Conservation (phyloP, 257 asterid species). For the Plectranthus barbatus region DNA sequence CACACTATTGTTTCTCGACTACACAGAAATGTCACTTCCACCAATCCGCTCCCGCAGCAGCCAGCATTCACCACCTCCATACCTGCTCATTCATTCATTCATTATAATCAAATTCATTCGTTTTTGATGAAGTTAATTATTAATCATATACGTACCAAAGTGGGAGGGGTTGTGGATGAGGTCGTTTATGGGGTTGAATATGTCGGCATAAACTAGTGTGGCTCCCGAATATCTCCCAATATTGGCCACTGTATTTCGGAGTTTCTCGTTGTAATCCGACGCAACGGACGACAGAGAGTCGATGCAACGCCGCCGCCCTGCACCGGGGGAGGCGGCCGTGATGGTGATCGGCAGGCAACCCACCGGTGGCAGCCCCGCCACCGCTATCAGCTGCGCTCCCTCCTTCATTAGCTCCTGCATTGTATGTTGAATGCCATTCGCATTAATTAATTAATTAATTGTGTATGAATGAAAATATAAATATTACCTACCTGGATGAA, state of each 20-base stretch:
- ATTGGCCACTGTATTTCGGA: slow-evolving; percentile 17
- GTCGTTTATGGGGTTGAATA: slow-evolving; percentile 23
- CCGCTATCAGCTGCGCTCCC: slow-evolving; percentile 20
- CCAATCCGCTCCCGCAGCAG: slow-evolving; percentile 57
- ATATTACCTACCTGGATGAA: slow-evolving; percentile 23
- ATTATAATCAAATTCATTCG: too few species aligned
- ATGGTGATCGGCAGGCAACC: slow-evolving; percentile 56
- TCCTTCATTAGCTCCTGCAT: not conserved
- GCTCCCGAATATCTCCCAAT: not conserved
- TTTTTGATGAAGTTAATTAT: too few species aligned
- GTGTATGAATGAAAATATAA: not conserved
- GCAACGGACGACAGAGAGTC: slow-evolving; percentile 22
- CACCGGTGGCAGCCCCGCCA: slow-evolving; percentile 53
- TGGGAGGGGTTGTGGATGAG: slow-evolving; percentile 23
- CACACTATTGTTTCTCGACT: slow-evolving; percentile 27
- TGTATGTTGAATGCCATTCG: too few species aligned
- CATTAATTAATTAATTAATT: too few species aligned
- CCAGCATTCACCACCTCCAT: slow-evolving; percentile 33
- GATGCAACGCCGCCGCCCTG: slow-evolving; percentile 22
- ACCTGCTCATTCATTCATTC: slow-evolving; percentile 19
- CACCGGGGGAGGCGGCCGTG: slow-evolving; percentile 12
- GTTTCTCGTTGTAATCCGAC: slow-evolving; percentile 32
- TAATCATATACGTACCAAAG: too few species aligned
- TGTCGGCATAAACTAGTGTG: slow-evolving; percentile 25
- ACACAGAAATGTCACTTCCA: slow-evolving; percentile 40